Conservation (phyloP, 257 asterid genomes). For the Gentiana macrophylla region DNA sequence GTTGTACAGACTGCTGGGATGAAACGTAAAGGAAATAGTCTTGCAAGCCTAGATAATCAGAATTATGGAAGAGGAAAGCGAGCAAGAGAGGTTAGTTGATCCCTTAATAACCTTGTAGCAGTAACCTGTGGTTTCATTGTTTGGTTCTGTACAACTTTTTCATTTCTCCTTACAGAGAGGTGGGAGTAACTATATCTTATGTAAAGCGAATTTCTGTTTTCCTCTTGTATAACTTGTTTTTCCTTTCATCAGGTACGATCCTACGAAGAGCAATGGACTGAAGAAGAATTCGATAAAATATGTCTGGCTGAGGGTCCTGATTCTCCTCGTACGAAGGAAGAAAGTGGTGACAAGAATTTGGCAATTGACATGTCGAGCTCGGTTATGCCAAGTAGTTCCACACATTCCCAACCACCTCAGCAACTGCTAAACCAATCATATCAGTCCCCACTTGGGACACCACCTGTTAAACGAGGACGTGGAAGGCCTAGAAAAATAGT, state of each 20-base stretch:
- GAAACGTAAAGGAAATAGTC: conserved; percentile 69
- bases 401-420: conserved; percentile 16
- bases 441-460: conserved; percentile 33
- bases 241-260: conserved; percentile 56
- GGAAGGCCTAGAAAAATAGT: conserved; percentile 88
- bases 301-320: conserved; percentile 70
- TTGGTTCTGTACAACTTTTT: no score
- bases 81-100: conserved; percentile 77
- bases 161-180: no score
- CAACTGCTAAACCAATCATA: conserved; percentile 25
- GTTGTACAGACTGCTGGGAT: conserved; percentile 45
- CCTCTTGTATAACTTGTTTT: conserved; percentile 3
- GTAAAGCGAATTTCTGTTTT: not conserved
- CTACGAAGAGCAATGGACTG: conserved; percentile 98
- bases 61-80: conserved; percentile 99
- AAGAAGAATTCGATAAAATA: conserved; percentile 91
- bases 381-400: conserved; percentile 26
- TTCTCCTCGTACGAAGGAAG: conserved; percentile 67
- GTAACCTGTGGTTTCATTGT: no score
- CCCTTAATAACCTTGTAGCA: no score
- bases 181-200: no score
- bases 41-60: conserved; percentile 88
- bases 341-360: conserved; percentile 35
- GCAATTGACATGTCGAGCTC: conserved; percentile 26
- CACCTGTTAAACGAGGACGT: conserved; percentile 84